Evolutionary conservation across 768 basidiomycete genomes (phyloP), one percentile per base, ranked within the genome.

Genomic region (Termitomyces sp.): DNA sequence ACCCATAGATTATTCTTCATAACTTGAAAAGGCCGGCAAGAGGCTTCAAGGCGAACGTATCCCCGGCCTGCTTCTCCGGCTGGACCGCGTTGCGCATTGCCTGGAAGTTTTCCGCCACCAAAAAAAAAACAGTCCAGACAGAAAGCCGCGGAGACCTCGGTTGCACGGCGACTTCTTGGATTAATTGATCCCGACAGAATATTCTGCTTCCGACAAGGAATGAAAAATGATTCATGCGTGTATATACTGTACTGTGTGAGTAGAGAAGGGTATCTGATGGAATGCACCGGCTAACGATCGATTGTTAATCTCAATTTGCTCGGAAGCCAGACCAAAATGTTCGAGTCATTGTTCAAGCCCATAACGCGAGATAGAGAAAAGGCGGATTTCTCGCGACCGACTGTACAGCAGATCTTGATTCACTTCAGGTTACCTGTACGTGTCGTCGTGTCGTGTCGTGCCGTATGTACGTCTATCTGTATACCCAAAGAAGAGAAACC

Each of bases 131-230:
- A 40, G 38, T 46, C 40, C 26, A 42, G 28, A 43, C 26, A 26
- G 45, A 49, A 52, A 59, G 16, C 59, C 65, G 65, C 64, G 64
- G 65, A 63, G 40, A 55, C 64, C 65, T 64, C 65, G 65, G 65
- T 63, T 20, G 53, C 49, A 45, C 14, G 55, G 46, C 18, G 35
- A 56, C 16, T 53, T 42, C 5, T n/a, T n/a, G n/a, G n/a, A n/a
- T 22, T 20, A 6, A 44, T 24, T 30, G 28, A 28, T 44, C 18
- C 40, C 22, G n/a, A 16, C 38, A 33, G 20, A 24, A 22, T 44
- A 5, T 54, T 33, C 42, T 32, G 9, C 13, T 18, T 42, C 6
- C n/a, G 18, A 16, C 18, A 14, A 28, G n/a, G 22, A 24, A 24
- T 40, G 38, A 14, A 30, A 40, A 9, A 18, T 33, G 47, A 49